phyloP scores from a whole-genome alignment of 2,329 filamentous ascomycete genomes.

The Fusarium phyllophilum region DNA sequence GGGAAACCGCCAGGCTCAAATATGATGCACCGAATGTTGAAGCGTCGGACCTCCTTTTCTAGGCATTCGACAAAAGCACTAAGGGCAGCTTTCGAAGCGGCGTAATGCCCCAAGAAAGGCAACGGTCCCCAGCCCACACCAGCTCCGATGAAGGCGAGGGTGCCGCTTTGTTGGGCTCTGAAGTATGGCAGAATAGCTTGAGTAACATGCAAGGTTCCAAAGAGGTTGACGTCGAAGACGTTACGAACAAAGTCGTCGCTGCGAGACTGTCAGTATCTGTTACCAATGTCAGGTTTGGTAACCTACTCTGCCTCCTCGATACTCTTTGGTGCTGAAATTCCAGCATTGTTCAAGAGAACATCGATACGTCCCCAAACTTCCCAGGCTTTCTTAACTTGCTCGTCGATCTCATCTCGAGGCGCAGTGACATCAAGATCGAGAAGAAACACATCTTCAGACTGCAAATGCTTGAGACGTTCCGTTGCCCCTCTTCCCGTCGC shows the following conservation, averaged over 20 bases:
- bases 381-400: background rate
- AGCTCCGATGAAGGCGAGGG: background rate
- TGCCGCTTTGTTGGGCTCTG: background rate
- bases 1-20: conserved; percentile 9
- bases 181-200: conserved; percentile 8
- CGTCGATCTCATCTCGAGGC: background rate
- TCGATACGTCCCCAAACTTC: background rate
- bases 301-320: conserved; percentile 11
- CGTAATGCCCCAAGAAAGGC: conserved; percentile 5
- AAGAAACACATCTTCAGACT: background rate
- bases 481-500: conserved; percentile 3
- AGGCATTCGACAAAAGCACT: conserved; percentile 1
- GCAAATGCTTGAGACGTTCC: background rate
- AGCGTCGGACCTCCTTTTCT: background rate
- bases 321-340: background rate
- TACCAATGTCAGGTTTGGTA: no score
- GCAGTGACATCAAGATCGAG: conserved; percentile 7
- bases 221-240: conserved; percentile 6
- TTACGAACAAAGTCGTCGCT: conserved; percentile 2
- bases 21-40: background rate
- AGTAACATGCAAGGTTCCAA: background rate
- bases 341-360: conserved; percentile 9
- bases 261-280: background rate
- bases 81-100: conserved; percentile 7
- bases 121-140: background rate